phyloP scores from a whole-genome alignment of 129 eudicot species.

The Escallonia herrerae region DNA sequence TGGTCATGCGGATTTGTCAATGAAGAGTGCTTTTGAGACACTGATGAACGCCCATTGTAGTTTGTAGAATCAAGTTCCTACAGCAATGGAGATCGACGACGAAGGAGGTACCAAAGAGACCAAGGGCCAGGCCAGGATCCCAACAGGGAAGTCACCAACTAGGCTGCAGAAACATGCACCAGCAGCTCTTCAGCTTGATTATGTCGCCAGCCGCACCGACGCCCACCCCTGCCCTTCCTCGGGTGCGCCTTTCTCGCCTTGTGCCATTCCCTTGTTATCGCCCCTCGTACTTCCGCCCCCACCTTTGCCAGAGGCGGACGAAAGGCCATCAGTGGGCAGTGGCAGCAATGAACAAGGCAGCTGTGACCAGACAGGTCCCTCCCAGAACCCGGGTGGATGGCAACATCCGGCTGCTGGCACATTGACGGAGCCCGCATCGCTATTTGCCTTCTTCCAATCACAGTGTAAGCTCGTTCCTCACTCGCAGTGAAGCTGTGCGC shows the following conservation, averaged over 20 bases:
- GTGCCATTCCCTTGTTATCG: constrained; percentile 11
- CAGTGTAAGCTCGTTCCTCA: constrained; percentile 15
- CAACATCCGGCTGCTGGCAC: constrained; percentile 4
- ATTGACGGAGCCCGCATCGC: constrained; percentile 5
- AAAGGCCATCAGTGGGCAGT: neutral
- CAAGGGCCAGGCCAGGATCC: neutral
- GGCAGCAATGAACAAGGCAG: neutral
- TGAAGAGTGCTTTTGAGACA: too few species aligned
- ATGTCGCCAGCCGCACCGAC: neutral
- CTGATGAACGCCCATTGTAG: too few species aligned
- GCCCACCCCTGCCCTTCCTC: neutral
- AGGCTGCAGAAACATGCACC: constrained; percentile 20
- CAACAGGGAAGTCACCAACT: constrained; percentile 6
- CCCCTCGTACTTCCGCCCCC: constrained; percentile 16
- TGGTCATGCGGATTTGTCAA: too few species aligned
- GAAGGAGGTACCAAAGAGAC: neutral
- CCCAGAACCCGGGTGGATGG: constrained; percentile 8
- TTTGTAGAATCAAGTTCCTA: too few species aligned
- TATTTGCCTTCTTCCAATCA: constrained; percentile 6
- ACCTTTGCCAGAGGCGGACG: neutral
- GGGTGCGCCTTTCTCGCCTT: neutral
- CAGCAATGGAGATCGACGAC: too few species aligned
- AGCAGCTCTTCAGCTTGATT: constrained; percentile 8
- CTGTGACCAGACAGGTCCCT: neutral
- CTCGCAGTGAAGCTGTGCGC: neutral